Conservation (phyloP, 192 early-diverging fungal genomes). For the Chytriomyces confervae region DNA sequence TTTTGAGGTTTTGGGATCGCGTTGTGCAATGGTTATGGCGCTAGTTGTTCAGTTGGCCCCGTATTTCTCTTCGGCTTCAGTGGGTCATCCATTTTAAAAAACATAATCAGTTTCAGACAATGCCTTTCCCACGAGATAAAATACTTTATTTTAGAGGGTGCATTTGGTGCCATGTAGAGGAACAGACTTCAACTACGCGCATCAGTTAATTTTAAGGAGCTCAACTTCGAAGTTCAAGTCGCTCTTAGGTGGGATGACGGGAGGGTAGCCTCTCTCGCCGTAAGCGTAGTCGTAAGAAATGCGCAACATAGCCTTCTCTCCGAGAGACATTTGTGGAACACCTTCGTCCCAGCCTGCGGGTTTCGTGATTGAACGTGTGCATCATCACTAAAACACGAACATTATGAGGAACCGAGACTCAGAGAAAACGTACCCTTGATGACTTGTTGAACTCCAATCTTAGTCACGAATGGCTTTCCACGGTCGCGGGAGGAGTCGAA, state of each 20-base stretch:
- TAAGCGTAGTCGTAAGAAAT: conserved; percentile 87
- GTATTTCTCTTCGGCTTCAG: no score
- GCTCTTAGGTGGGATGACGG: conserved; percentile 33
- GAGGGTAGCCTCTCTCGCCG: conserved; percentile 75
- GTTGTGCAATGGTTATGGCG: no score
- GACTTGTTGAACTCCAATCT: conserved; percentile 92
- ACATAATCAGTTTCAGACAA: not conserved
- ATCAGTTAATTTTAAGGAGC: conserved; percentile 37
- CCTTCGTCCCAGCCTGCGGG: conserved; percentile 74
- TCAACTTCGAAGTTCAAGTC: conserved; percentile 84
- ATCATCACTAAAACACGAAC: not conserved
- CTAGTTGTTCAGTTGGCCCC: no score
- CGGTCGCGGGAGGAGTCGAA: conserved; percentile 92
- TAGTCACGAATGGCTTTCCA: conserved; percentile 81
- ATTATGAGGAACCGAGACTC: conserved; percentile 29
- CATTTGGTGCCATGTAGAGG: no score
- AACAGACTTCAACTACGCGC: no score
- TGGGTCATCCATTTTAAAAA: no score
- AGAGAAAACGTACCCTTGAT: conserved; percentile 79
- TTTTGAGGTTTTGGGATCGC: no score
- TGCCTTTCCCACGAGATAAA: not conserved
- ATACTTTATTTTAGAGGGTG: not conserved
- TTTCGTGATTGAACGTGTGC: not conserved
- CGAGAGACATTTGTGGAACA: conserved; percentile 92
- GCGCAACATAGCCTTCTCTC: conserved; percentile 82